Percentiles rank a stretch among this genome's conserved stretches.
Evolutionary conservation across 495 filamentous ascomycete genomes (phyloP).

Genomic region (Emericellopsis terricola): DNA sequence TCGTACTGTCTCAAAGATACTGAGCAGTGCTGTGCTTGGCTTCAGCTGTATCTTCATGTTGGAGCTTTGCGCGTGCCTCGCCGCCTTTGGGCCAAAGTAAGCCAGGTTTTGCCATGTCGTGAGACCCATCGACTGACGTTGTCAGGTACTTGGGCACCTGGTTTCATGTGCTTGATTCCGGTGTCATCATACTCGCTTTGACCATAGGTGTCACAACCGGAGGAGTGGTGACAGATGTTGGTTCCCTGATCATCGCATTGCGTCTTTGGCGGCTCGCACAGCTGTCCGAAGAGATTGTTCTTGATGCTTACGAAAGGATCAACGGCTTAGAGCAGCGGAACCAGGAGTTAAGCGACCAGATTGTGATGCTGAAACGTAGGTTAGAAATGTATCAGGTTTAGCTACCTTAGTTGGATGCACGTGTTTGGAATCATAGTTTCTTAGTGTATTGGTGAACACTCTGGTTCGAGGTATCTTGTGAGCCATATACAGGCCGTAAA

Average conservation of each 20-base stretch:
- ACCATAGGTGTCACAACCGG: slow-evolving; percentile 36
- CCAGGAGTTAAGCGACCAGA: slow-evolving; percentile 3
- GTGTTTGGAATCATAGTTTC: not conserved
- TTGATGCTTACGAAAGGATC: slow-evolving; percentile 38
- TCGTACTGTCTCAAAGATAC: slow-evolving; percentile 16
- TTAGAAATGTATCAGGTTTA: no score
- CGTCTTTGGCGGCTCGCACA: slow-evolving; percentile 53
- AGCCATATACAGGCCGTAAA: not conserved
- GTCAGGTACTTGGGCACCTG: slow-evolving; percentile 38
- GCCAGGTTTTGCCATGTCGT: slow-evolving; percentile 6
- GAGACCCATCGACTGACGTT: not conserved
- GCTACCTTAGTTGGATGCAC: no score
- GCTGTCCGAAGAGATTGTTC: slow-evolving; percentile 44
- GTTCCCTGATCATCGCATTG: slow-evolving; percentile 41
- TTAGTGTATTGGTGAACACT: not conserved
- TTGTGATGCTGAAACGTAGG: no score
- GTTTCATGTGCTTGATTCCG: slow-evolving; percentile 46
- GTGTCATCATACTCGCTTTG: slow-evolving; percentile 42
- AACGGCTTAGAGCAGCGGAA: slow-evolving; percentile 6
- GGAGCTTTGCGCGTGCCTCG: slow-evolving; percentile 35
- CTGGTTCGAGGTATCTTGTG: not conserved
- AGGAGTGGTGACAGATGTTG: slow-evolving; percentile 40
- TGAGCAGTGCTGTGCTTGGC: slow-evolving; percentile 26
- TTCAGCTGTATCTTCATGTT: slow-evolving; percentile 43
- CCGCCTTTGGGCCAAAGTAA: slow-evolving; percentile 36